These are phyloP conservation scores for Colletotrichum tanaceti DNA, from an alignment of 2,329 filamentous ascomycete genomes.

Conservation along the genomic window DNA sequence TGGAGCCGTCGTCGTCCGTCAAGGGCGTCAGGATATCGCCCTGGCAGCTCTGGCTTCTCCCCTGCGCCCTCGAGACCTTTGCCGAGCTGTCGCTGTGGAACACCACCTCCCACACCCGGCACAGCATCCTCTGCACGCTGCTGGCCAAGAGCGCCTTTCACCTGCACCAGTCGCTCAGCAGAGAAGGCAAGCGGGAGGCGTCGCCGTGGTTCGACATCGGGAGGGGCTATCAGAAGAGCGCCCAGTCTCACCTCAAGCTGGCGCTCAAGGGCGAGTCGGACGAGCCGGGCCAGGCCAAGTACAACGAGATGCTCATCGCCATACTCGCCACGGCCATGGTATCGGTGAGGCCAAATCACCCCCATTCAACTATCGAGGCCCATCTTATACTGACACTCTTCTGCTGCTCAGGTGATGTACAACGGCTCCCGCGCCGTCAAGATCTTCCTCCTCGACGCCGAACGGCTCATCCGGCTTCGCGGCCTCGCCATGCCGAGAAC, in stretches of 20 bases:
- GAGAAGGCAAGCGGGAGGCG: conserved; percentile 31
- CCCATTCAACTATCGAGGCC: no score
- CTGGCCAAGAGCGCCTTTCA: conserved; percentile 58
- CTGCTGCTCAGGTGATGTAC: conserved; percentile 20
- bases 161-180: conserved; percentile 44
- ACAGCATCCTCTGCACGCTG: conserved; percentile 53
- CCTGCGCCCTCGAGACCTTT: conserved; percentile 54
- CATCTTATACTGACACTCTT: background rate
- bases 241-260: conserved; percentile 49
- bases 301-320: conserved; percentile 58
- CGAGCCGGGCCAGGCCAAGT: conserved; percentile 52
- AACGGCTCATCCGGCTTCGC: conserved; percentile 55
- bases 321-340: conserved; percentile 49
- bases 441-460: conserved; percentile 53
- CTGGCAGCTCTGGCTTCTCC: conserved; percentile 57
- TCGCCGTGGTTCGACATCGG: conserved; percentile 48
- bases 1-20: conserved; percentile 48
- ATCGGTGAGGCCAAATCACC: conserved; percentile 32
- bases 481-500: conserved; percentile 54
- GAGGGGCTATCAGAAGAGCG: conserved; percentile 46
- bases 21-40: conserved; percentile 53
- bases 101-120: conserved; percentile 51
- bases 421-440: conserved; percentile 35
- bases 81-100: conserved; percentile 57
- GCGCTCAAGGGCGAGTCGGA: conserved; percentile 50